Conservation (phyloP, 495 filamentous ascomycete genomes). For the Penicillium flavigenum region DNA sequence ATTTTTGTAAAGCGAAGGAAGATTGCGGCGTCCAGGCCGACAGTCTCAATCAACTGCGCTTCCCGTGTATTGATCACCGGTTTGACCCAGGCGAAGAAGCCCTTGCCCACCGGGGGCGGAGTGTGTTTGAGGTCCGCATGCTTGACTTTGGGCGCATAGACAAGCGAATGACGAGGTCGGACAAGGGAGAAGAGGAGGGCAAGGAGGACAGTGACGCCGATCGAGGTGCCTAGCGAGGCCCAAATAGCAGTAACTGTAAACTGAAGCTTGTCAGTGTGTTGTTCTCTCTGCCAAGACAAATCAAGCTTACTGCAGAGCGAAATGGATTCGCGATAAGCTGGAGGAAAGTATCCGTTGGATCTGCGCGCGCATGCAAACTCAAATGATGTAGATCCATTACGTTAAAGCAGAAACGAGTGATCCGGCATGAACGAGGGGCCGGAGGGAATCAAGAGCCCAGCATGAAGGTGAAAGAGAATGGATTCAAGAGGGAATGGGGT, state of each 20-base stretch:
- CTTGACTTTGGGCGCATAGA: slow-evolving; percentile 93
- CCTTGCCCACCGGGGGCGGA: slow-evolving; percentile 86
- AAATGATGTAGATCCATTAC: slow-evolving; percentile 36
- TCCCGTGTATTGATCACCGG: slow-evolving; percentile 78
- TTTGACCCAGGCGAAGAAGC: slow-evolving; percentile 78
- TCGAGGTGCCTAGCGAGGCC: slow-evolving; percentile 79
- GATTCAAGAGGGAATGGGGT: neutral
- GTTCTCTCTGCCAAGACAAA: neutral
- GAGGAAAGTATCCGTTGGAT: slow-evolving; percentile 41
- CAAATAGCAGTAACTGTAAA: slow-evolving; percentile 66
- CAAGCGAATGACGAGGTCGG: slow-evolving; percentile 82
- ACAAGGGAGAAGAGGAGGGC: slow-evolving; percentile 81
- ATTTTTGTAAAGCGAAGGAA: slow-evolving; percentile 88
- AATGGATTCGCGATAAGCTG: slow-evolving; percentile 52
- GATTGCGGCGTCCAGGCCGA: slow-evolving; percentile 86
- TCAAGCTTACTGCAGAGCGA: slow-evolving; percentile 38
- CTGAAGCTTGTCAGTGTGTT: slow-evolving; percentile 30
- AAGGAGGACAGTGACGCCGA: slow-evolving; percentile 69
- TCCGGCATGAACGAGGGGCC: slow-evolving; percentile 28
- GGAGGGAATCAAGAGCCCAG: slow-evolving; percentile 1
- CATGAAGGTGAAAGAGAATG: neutral
- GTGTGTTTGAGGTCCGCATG: slow-evolving; percentile 89
- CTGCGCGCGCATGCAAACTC: slow-evolving; percentile 23
- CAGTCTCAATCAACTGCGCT: slow-evolving; percentile 66
- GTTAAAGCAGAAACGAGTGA: slow-evolving; percentile 18